A percentile compares a stretch with the other conserved stretches of the same genome.
phyloP scores from a whole-genome alignment of 257 asterid genomes.

The Ocimum tenuiflorum region DNA sequence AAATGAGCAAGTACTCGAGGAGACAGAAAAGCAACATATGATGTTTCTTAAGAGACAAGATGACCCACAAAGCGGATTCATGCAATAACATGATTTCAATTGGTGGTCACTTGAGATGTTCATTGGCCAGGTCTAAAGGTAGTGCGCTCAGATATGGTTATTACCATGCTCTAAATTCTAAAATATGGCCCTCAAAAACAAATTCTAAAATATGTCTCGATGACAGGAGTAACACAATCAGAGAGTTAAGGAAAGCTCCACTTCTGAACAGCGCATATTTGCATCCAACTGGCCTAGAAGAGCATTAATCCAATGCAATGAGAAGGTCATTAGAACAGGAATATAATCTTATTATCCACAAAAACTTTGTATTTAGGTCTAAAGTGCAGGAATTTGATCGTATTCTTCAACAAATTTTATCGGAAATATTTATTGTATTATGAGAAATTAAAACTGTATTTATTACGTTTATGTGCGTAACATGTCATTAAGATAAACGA shows the following conservation, averaged over 20 bases:
- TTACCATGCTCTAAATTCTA: background rate
- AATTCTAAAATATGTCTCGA: background rate
- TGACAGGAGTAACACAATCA: background rate
- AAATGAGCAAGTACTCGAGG: background rate
- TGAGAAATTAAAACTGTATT: background rate
- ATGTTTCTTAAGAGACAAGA: background rate
- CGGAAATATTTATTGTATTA: background rate
- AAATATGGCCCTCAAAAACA: too few species aligned
- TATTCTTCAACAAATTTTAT: slow-evolving; percentile 5
- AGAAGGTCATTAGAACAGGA: slow-evolving; percentile 1
- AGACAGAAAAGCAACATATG: background rate
- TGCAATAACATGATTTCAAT: slow-evolving; percentile 5
- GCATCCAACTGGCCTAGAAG: background rate
- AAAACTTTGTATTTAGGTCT: background rate
- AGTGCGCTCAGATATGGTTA: background rate
- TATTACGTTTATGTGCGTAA: background rate
- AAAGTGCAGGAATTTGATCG: background rate
- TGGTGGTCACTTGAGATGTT: background rate
- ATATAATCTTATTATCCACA: background rate
- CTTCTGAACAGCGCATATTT: background rate
- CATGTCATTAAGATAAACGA: slow-evolving; percentile 6
- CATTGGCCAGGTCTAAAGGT: background rate
- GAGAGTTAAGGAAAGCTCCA: background rate
- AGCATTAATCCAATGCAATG: background rate
- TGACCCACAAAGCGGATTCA: background rate